Evolutionary conservation across 148 eudicot species (phyloP).

Genomic region (Euryodendron excelsum): DNA sequence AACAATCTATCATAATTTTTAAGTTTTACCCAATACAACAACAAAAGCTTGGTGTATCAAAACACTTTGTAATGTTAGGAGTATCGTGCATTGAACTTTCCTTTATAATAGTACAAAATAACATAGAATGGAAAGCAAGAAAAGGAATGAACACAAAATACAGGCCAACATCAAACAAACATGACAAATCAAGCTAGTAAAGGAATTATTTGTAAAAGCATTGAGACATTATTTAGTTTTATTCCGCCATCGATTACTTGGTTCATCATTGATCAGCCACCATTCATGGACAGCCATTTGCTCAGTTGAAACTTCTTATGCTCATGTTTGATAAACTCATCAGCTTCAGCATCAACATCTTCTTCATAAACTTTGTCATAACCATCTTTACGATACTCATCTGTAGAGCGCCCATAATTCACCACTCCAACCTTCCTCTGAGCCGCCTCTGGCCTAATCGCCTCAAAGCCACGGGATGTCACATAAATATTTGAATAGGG

Average conservation of each 20-base stretch:
- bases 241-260: neutral
- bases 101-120: no score
- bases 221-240: neutral
- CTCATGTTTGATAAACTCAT: conserved; percentile 27
- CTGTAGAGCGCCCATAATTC: neutral
- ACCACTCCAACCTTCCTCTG: neutral
- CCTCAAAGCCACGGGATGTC: neutral
- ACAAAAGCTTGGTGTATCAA: no score
- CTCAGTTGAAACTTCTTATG: conserved; percentile 28
- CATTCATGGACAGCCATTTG: conserved; percentile 21
- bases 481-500: neutral
- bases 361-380: neutral
- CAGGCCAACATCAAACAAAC: neutral
- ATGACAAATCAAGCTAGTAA: neutral
- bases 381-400: neutral
- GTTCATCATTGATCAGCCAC: neutral
- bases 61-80: no score
- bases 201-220: neutral
- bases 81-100: no score
- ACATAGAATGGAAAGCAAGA: no score
- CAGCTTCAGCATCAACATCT: conserved; percentile 33
- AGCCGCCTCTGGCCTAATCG: neutral
- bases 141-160: neutral
- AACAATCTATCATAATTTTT: no score
- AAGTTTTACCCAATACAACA: no score